phyloP scores from a whole-genome alignment of 345 rosid genomes.

The Moricandia moricandioides region DNA sequence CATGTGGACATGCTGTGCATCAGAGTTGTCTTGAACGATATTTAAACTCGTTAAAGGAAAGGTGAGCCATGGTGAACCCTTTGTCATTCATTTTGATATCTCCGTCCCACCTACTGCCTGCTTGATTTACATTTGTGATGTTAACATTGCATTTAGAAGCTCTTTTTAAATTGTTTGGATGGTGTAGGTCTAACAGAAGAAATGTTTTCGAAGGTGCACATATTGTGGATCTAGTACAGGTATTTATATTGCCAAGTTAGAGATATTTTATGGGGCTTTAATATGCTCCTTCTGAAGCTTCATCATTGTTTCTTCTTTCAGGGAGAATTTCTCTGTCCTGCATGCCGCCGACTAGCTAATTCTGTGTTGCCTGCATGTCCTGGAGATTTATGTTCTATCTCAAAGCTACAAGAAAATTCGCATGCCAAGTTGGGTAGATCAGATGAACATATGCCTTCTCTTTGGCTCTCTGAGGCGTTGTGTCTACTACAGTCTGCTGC shows the following conservation, averaged over 20 bases:
- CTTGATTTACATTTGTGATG: slow-evolving; percentile 4
- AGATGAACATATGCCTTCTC: slow-evolving; percentile 35
- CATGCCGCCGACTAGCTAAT: slow-evolving; percentile 86
- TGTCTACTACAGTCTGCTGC: slow-evolving; percentile 64
- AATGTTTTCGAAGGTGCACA: slow-evolving; percentile 84
- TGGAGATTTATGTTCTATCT: slow-evolving; percentile 43
- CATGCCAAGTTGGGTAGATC: slow-evolving; percentile 25
- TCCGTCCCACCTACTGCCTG: background rate
- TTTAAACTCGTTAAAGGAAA: slow-evolving; percentile 76
- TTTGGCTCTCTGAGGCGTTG: slow-evolving; percentile 57
- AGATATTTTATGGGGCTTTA: slow-evolving; percentile 21
- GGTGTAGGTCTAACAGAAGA: slow-evolving; percentile 61
- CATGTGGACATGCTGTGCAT: slow-evolving; percentile 99
- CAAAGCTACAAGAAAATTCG: slow-evolving; percentile 49
- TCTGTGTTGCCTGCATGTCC: slow-evolving; percentile 69
- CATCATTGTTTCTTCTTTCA: slow-evolving; percentile 38
- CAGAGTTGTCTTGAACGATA: slow-evolving; percentile 85
- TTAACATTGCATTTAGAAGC: background rate
- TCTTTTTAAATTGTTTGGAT: slow-evolving; percentile 9
- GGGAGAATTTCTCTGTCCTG: slow-evolving; percentile 99
- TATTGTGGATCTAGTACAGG: slow-evolving; percentile 80
- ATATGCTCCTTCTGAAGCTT: slow-evolving; percentile 14
- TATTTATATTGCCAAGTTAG: slow-evolving; percentile 27
- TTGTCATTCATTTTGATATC: background rate
- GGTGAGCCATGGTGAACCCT: slow-evolving; percentile 44